Evolutionary conservation across 2,329 filamentous ascomycete species (phyloP).

Genomic region (Beauveria australis): DNA sequence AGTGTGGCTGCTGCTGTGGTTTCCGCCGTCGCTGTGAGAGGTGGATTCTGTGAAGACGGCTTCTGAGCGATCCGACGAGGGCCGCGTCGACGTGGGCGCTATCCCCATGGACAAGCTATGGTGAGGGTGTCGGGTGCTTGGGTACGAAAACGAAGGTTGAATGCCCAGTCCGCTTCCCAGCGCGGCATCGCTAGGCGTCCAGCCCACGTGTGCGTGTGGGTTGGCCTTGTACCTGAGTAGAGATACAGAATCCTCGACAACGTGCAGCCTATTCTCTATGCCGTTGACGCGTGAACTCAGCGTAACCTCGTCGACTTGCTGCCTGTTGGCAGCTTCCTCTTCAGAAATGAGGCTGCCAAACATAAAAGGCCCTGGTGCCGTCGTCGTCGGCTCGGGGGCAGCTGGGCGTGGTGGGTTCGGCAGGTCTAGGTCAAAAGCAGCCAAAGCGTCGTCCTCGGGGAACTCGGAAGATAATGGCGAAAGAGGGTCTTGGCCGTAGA

Average conservation of each 20-base stretch:
- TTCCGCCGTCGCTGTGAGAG: background rate
- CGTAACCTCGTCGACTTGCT: background rate
- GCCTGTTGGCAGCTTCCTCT: background rate
- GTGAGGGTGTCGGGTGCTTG: background rate
- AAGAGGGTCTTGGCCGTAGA: slow-evolving; percentile 32
- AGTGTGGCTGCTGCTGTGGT: background rate
- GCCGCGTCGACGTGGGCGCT: background rate
- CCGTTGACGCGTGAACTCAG: slow-evolving; percentile 2
- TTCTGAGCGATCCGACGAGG: background rate
- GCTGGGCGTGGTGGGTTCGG: background rate
- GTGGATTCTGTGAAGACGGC: background rate
- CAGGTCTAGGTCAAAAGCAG: background rate
- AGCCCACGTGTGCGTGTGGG: background rate
- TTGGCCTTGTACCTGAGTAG: slow-evolving; percentile 3
- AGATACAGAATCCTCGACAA: background rate
- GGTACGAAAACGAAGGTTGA: background rate
- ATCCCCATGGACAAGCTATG: slow-evolving; percentile 8
- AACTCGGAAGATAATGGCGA: slow-evolving; percentile 43
- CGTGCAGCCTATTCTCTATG: slow-evolving; percentile 6
- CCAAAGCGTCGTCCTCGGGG: slow-evolving; percentile 27
- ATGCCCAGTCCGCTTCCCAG: background rate
- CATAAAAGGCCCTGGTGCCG: background rate
- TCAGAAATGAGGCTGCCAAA: background rate
- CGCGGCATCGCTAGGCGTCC: background rate
- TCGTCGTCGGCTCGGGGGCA: background rate